Base-by-base conservation (phyloP, 805 yeast species). In the Schizosaccharomyces osmophilus region DNA sequence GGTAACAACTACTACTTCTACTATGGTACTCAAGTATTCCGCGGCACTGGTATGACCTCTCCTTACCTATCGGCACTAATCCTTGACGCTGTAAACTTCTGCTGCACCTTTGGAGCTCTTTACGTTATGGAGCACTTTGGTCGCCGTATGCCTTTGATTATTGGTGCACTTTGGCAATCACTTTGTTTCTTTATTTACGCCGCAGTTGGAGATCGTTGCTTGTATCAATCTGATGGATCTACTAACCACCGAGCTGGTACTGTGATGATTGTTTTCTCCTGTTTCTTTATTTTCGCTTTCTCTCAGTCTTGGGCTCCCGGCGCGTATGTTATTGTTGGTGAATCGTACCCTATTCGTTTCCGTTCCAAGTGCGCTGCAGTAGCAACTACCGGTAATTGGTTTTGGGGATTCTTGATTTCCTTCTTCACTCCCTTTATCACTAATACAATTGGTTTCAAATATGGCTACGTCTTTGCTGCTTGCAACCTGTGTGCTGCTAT, bases 1-100 rank as follows among this genome's bases (percentile, higher is more conserved):
- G 87, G 87, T 63, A 77, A 81, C 61, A 82, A 82, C 71, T 82
- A 80, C 71, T 80, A 82, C 65, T 81, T 83, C 73, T 82, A 80
- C 70, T 82, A 78, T 65, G 83, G 84, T 58, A 78, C 82, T 17
- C 71, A 78, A 11, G 76, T 82, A 63, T 82, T 83, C 66, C 59
- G 64, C 65, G 69, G 68, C 32, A 72, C 6, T 63, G 64, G 41
- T 64, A 72, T 51, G 66, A 64, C 41, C 66, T 71, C 51, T 31
- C 61, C 61, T 15, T 59, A 42, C 68, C 73, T 77, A 64, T 78
- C 83, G 9, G 74, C 81, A 41, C 77, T 82, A 64, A 73, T 81
- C 61, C 68, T 80, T 62, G 80, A 81, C 66, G 69, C 78, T 57
- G 78, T 80, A 62, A 79, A 79, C 70, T 78, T 78, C 64, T 74